Percentiles rank a stretch among this genome's conserved stretches.
Evolutionary conservation across 768 basidiomycete genomes (phyloP).

Genomic region (Grammothele lineata): DNA sequence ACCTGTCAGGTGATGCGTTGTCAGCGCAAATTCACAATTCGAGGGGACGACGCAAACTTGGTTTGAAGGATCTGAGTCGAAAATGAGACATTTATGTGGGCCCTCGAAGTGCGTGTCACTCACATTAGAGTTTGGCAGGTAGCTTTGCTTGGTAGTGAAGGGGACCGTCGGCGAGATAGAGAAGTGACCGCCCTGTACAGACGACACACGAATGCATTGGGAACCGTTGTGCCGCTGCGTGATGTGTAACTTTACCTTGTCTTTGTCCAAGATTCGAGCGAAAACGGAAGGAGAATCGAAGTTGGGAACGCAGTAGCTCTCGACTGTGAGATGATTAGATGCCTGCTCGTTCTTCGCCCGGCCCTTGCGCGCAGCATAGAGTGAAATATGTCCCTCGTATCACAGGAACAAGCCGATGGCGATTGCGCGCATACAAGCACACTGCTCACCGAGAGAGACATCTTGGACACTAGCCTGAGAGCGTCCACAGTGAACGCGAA

Average conservation of each 20-base stretch:
- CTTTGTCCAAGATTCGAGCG: constrained; percentile 82
- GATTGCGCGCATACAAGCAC: too few relatives aligned
- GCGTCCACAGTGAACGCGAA: too few relatives aligned
- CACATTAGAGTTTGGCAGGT: constrained; percentile 80
- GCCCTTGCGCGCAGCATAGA: neutral
- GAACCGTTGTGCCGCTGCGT: too few relatives aligned
- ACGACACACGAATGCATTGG: neutral
- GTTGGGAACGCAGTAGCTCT: constrained; percentile 89
- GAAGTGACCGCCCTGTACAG: constrained; percentile 77
- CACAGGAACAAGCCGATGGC: neutral
- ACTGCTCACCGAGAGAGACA: too few relatives aligned
- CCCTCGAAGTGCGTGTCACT: constrained; percentile 14
- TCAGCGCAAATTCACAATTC: neutral
- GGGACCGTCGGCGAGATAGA: constrained; percentile 72
- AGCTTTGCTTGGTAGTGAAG: constrained; percentile 77
- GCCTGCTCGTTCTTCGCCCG: neutral
- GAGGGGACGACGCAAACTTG: constrained; percentile 38
- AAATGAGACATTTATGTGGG: too few relatives aligned
- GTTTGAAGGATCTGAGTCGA: constrained; percentile 74
- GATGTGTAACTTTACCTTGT: constrained; percentile 42
- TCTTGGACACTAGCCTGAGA: too few relatives aligned
- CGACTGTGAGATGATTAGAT: constrained; percentile 44
- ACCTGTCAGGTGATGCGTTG: constrained; percentile 41
- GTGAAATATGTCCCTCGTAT: too few relatives aligned
- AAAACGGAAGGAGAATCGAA: constrained; percentile 94